Evolutionary conservation across 129 eudicot genomes (phyloP).

Genomic region (Saussurea involucrata): DNA sequence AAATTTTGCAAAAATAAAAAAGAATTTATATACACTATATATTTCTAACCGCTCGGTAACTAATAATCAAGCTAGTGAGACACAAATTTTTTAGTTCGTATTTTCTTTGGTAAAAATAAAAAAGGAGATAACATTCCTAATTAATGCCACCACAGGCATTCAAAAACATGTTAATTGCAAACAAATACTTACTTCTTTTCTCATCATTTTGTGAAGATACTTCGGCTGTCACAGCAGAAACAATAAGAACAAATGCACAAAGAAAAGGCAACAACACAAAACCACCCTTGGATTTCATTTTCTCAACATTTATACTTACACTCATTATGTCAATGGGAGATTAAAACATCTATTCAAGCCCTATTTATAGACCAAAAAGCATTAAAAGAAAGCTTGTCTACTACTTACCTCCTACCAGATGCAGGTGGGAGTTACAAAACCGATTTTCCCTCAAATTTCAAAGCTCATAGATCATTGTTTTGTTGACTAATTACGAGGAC

Average conservation of each 20-base stretch:
- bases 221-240: constrained; percentile 5
- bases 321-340: neutral
- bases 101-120: too few species aligned
- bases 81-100: too few species aligned
- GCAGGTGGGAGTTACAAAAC: constrained; percentile 25
- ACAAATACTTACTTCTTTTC: constrained; percentile 17
- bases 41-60: too few species aligned
- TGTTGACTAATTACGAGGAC: constrained; percentile 14
- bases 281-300: constrained; percentile 30
- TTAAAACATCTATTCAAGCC: neutral
- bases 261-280: constrained; percentile 9
- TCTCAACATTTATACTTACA: neutral
- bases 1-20: too few species aligned
- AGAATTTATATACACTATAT: too few species aligned
- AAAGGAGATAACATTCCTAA: too few species aligned
- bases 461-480: constrained; percentile 20
- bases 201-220: constrained; percentile 13
- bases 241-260: constrained; percentile 17
- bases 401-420: constrained; percentile 24
- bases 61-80: too few species aligned
- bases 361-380: constrained; percentile 21
- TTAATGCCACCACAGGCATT: constrained; percentile 12
- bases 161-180: constrained; percentile 11
- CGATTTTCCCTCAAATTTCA: constrained; percentile 19
- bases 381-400: constrained; percentile 17